Evolutionary conservation across 169 alveolate species (phyloP).

Genomic region (Eimeria tenella): DNA sequence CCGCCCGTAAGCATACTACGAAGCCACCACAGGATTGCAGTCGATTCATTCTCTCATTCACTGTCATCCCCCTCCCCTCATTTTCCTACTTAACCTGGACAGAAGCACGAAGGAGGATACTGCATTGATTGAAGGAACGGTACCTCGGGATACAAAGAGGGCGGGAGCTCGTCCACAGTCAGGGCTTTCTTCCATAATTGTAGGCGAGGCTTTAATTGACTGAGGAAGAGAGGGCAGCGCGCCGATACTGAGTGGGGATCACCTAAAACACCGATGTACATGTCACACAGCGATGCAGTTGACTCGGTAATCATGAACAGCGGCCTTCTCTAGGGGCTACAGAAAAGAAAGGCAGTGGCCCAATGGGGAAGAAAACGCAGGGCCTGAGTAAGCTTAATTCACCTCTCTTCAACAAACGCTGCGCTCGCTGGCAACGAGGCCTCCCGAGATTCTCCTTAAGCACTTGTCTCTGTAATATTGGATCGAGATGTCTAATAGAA

Average conservation of each 20-base stretch:
- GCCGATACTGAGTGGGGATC: constrained; percentile 65
- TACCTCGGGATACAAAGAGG: constrained; percentile 76
- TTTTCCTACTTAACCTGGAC: too few relatives aligned
- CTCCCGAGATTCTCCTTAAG: constrained; percentile 41
- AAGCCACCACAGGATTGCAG: too few relatives aligned
- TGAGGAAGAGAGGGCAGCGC: constrained; percentile 74
- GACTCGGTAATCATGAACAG: background rate
- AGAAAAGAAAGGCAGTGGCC: background rate
- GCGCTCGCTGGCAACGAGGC: constrained; percentile 70
- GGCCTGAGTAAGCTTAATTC: background rate
- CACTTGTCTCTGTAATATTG: background rate
- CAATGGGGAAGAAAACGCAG: background rate
- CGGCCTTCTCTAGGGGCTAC: background rate
- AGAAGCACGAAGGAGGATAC: too few relatives aligned
- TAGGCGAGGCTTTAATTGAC: constrained; percentile 77
- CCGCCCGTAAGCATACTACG: too few relatives aligned
- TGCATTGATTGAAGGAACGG: too few relatives aligned
- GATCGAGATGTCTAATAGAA: constrained; percentile 44
- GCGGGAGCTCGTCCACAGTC: constrained; percentile 73
- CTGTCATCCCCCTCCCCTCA: too few relatives aligned
- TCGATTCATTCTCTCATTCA: too few relatives aligned
- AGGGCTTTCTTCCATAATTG: constrained; percentile 61
- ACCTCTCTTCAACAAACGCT: constrained; percentile 55
- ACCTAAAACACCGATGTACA: background rate
- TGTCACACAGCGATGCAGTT: background rate